Base-by-base conservation (phyloP, 495 filamentous ascomycete genomes). In the Rhypophila decipiens region DNA sequence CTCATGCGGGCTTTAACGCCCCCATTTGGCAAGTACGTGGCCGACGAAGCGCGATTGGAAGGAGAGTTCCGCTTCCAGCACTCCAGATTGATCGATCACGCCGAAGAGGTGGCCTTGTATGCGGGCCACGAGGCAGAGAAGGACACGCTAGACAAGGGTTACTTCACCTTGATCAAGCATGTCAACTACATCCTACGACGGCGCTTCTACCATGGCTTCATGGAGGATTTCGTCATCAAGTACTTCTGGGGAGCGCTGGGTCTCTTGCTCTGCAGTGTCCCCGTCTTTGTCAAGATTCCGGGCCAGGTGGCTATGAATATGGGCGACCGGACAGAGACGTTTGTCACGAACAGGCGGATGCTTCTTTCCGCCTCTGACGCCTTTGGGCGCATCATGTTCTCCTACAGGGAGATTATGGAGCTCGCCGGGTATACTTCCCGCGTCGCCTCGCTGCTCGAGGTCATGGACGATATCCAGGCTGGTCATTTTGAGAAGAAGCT, bases 201-300 rank as follows among this genome's bases (percentile, higher is more conserved):
- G 47, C 77, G 93, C 22, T 83, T 98, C 55, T 97, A 96, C 61
- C 89, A 98, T 58, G 90, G 89, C 11, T 83, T 98, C 51, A 96
- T 97, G 93, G 94, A 98, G 61, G 93, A 98, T 62, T 98, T 95
- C 68, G 87, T 97, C 12, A 91, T 97, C 58, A 98, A 98, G 68
- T 98, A 98, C 59, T 93, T 96, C 71, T 98, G 93, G 93, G 94
- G 94, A 43, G 93, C 93, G 4, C 55, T 98, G 39, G 93, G 93
- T 5, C 76, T 97, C 56, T 67, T 94, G 51, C 82, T 98, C n/a
- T 97, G 94, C 71, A 91, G 89, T 59, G 80, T 96, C 3, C 93
- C 93, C 1, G 91, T 97, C 1, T 98, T 98, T 65, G 87, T 97
- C 74, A 89, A 87, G 68, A 73, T 96, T 3, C 91, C 93, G 8